A percentile compares a stretch with the other conserved stretches of the same genome.
Evolutionary conservation across 805 yeast species (phyloP).

Genomic region (Saccharomycopsis sp.): DNA sequence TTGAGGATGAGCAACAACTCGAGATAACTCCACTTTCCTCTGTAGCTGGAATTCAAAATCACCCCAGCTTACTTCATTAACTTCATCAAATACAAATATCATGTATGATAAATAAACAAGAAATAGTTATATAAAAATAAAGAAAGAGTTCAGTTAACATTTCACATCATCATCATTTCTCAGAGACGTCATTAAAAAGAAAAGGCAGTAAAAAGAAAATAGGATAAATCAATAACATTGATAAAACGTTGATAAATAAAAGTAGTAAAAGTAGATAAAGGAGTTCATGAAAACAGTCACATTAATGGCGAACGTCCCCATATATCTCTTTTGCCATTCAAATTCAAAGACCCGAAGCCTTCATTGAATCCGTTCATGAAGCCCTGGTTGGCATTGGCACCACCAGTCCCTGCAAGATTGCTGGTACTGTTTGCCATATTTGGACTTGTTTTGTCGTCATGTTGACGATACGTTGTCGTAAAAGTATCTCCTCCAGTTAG

Average conservation of each 20-base stretch:
- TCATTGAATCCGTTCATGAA: conserved; percentile 16
- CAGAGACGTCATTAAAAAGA: conserved; percentile 1
- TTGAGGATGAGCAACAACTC: too few relatives aligned
- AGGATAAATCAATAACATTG: background rate
- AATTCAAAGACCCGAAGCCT: conserved; percentile 16
- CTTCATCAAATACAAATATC: too few relatives aligned
- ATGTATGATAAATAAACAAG: too few relatives aligned
- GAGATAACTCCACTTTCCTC: too few relatives aligned
- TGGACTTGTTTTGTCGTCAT: conserved; percentile 2
- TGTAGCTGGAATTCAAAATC: too few relatives aligned
- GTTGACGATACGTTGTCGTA: conserved; percentile 8
- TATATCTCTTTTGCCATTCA: conserved; percentile 14
- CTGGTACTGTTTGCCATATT: background rate
- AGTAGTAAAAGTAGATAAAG: background rate
- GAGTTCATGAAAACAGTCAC: background rate
- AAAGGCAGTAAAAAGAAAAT: background rate
- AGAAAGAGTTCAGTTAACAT: too few relatives aligned
- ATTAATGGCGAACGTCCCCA: conserved; percentile 4
- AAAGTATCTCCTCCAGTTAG: conserved; percentile 21
- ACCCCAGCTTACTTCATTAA: too few relatives aligned
- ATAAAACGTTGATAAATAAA: background rate
- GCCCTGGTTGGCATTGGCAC: conserved; percentile 3
- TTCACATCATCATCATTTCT: conserved; percentile 2
- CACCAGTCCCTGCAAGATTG: background rate
- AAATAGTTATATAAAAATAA: too few relatives aligned